Evolutionary conservation across 2,329 filamentous ascomycete genomes (phyloP), one percentile per base, ranked within the genome.

Genomic region (Pseudogymnoascus sp.): DNA sequence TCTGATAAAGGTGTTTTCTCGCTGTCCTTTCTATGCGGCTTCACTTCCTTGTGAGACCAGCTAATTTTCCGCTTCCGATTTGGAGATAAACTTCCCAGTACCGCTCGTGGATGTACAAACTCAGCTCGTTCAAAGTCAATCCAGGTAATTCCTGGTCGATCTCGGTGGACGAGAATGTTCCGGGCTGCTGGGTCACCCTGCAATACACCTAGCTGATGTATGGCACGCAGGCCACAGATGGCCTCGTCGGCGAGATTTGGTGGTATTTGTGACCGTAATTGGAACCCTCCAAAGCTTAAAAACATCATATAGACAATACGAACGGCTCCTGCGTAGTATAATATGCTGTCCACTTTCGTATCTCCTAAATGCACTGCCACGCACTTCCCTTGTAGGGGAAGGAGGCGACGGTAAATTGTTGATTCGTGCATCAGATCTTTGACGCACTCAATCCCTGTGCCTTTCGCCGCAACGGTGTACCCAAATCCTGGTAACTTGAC

Each of bases 401-500:
- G 16, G 0, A 78, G 69, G n/a, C 69, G 71, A 11, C 67, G 8
- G 63, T 79, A 79, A 0, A 79, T 69, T 0, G 49, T 58, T 3
- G 69, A 71, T 66, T 79, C 74, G 43, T 77, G 69, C 63, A 74
- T 40, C 5, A 78, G 74, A 63, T 75, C 70, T 4, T 45, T 14
- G 33, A 74, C 64, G 18, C 75, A 76, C 16, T 64, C 70, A 21
- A 14, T 25, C 2, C 75, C 69, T 1, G 73, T 79, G 21, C 74
- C 74, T 66, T 81, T 81, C 59, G 72, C 69, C 28, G 76, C 69
- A 52, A 81, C 75, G 1, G 73, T 78, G 69, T 80, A 81, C 64
- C 76, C 73, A 64, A 79, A 74, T 1, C 64, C 68, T 23, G 75
- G 66, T 40, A 81, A 70, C 7, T 73, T 76, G 3, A 80, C 67